Base-by-base conservation (phyloP, 2,329 filamentous ascomycete genomes). In the Ceratocystis huliohia region DNA sequence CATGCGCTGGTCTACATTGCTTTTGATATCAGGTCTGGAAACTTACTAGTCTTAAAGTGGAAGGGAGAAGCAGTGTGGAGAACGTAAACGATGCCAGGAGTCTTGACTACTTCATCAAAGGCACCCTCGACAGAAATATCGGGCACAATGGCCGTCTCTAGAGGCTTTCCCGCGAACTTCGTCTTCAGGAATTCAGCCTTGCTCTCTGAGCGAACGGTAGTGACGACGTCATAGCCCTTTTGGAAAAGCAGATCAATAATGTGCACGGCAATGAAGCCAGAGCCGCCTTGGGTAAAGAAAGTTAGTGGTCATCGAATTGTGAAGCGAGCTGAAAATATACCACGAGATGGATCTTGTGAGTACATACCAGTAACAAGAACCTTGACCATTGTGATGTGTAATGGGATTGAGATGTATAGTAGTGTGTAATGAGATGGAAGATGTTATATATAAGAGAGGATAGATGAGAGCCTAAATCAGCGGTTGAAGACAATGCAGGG, bases 71-170 rank as follows among this genome's bases (percentile, higher is more conserved):
- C 84, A 1, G 83, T 84, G 75, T 86, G 83, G 65, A 85, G 75
- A 48, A 86, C 82, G 62, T 80, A 80, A 66, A 82, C 79, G 64
- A 85, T 53, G 30, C 62, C 65, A 17, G 65, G 67, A 10, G 67
- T 66, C 61, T 66, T 76, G 73, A 77, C 74, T 69, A 81, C 78
- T 71, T 85, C 79, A 71, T 89, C 85, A 73, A 96, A 96, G 67
- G 91, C 90, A 66, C 81, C 81, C 56, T 84, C 81, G 72, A 85
- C 75, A 2, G 89, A 88, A 70, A 96, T 88, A 73, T 96, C 90
- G 20, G 87, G 84, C 28, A 95, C 89, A 70, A 94, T 85, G 66
- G 74, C 77, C 13, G 81, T 76, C 41, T 75, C 71, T 20, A 85
- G 79, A 41, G 77, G 76, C 68, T 78, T 72, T 22, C 74, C 73